Conservation (phyloP, 257 asterid genomes). For the Fraxinus cuspidata region DNA sequence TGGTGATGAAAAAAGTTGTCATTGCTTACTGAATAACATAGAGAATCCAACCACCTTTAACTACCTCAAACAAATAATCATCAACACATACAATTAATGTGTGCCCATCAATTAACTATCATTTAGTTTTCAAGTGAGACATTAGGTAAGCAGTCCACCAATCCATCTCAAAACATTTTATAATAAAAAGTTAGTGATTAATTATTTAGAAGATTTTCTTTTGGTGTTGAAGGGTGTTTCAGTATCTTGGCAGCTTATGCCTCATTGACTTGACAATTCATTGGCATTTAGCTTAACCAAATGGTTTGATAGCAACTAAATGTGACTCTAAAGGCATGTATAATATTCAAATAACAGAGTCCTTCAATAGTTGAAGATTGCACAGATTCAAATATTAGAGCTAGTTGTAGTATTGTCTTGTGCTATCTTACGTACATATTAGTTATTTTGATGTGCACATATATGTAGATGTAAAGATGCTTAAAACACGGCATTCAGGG, state of each 20-base stretch:
- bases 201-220: not conserved
- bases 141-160: constrained; percentile 16
- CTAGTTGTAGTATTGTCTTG: no score
- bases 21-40: not conserved
- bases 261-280: not conserved
- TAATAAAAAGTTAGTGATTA: not conserved
- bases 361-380: not conserved
- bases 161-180: not conserved
- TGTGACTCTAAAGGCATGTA: no score
- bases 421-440: no score
- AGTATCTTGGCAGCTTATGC: no score
- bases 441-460: no score
- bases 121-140: not conserved
- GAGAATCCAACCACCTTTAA: not conserved
- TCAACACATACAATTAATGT: not conserved
- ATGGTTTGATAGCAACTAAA: no score
- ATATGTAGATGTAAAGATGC: no score
- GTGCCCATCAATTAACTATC: constrained; percentile 21
- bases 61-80: not conserved
- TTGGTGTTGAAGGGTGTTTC: no score
- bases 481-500: no score
- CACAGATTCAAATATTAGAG: not conserved
- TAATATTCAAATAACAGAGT: no score
- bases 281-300: no score
- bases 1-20: not conserved